These are phyloP conservation scores for Lanmaoa rubissima DNA, from an alignment of 768 basidiomycete species.

Conservation along the genomic window DNA sequence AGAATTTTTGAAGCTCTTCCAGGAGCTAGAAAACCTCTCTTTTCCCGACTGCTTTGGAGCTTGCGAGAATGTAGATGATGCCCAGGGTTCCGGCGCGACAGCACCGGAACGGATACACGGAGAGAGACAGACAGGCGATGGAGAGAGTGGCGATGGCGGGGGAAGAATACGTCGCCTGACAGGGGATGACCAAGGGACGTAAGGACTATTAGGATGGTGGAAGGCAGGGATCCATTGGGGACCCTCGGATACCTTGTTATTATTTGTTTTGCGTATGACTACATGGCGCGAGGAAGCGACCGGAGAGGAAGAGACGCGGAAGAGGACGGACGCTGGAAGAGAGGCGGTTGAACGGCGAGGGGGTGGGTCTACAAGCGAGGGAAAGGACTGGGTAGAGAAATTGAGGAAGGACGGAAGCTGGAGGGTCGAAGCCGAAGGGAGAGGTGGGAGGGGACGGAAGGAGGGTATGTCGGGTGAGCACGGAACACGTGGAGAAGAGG, in stretches of 20 bases:
- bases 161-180: constrained; percentile 43
- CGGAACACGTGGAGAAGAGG: constrained; percentile 17
- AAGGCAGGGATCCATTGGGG: constrained; percentile 38
- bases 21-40: constrained; percentile 23
- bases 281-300: constrained; percentile 14
- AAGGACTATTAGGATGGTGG: constrained; percentile 54
- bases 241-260: constrained; percentile 26
- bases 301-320: constrained; percentile 15
- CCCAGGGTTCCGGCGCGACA: constrained; percentile 42
- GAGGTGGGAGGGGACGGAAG: constrained; percentile 34
- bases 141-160: constrained; percentile 35
- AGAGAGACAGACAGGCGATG: constrained; percentile 35
- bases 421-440: constrained; percentile 38
- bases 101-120: constrained; percentile 39
- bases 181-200: constrained; percentile 47
- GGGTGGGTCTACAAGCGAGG: constrained; percentile 9
- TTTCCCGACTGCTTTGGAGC: constrained; percentile 20
- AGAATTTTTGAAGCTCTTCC: constrained; percentile 35
- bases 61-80: constrained; percentile 21
- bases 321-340: constrained; percentile 19
- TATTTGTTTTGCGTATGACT: constrained; percentile 14
- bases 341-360: constrained; percentile 7
- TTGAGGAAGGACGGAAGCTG: constrained; percentile 40
- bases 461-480: constrained; percentile 11
- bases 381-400: constrained; percentile 23